Base-by-base conservation (phyloP, 2,329 filamentous ascomycete species). In the Aureobasidium sp. region DNA sequence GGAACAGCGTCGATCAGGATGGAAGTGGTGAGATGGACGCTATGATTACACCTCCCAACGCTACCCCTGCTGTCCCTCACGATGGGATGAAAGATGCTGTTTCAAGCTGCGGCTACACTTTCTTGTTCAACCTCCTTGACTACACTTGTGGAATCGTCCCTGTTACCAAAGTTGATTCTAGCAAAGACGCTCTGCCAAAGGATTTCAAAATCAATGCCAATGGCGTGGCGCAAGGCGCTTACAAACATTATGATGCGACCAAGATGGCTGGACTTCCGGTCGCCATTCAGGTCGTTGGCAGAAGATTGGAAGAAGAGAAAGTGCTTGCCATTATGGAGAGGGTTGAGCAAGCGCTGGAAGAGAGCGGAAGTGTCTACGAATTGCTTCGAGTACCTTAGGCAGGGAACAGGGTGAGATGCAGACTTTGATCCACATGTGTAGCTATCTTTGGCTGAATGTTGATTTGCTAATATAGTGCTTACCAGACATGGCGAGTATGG, bases 41-140 rank as follows among this genome's bases (percentile, higher is more conserved):
- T 59, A 77, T 96, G 59, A 70, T 96, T 29, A 83, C 86, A 8
- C 86, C 87, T n/a, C 89, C 85, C 0, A 95, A 96, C 66, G 89
- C 90, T 0, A 95, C 89, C 0, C 90, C 90, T 1, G 90, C 90
- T 0, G 80, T 95, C 3, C 90, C 90, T 1, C 90, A 95, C 65
- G 81, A 84, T 41, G 90, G 83, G 0, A 96, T 95, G 89, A 80
- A 81, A 60, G 84, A 91, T 61, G 88, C 88, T 2, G 83, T 93
- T 39, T 86, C 85, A 57, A 88, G 84, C 60, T 96, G 90, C 63
- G 90, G 89, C 1, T 96, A 97, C 65, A 96, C 90, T 0, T 95
- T 96, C 66, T 70, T 95, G 53, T 97, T 93, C 73, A 96, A 96
- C 62, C 60, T 96, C 63, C 80, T 96, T 44, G 91, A 96, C 66